Base-by-base conservation (phyloP, 2,329 filamentous ascomycete species). In the Penicillium hesseltinei region DNA sequence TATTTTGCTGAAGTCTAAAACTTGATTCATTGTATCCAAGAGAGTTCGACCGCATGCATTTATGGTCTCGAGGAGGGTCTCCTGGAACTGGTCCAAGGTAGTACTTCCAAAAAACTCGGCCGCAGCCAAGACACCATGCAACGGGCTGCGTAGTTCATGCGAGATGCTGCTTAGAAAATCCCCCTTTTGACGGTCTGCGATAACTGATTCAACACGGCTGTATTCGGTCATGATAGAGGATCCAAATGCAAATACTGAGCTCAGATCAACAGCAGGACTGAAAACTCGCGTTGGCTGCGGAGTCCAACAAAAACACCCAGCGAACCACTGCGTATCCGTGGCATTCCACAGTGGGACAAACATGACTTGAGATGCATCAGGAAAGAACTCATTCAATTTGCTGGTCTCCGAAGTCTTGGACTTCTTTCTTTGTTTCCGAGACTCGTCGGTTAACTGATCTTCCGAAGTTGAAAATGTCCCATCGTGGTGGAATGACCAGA, bases 91-190 rank as follows among this genome's bases (percentile, higher is more conserved):
- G 45, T 72, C 72, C 27, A 68, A 68, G 11, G 67, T 67, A 13
- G 77, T 79, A 8, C 79, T 77, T 9, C 73, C 70, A 4, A 83
- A 66, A 13, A 82, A 76, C 53, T 83, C 80, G 2, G 76, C 70
- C 2, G 76, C 79, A 1, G 77, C 80, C 15, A 77, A 63, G 23
- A 77, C 73, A 25, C 76, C 79, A 57, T 77, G 81, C 51, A 76
- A 67, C 43, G 73, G 81, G 40, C 64, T 75, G n/a, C 79, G 69
- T 8, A 83, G 64, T 61, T 83, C 81, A 54, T 83, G 81, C 29
- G 75, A 78, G 27, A 83, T 81, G 2, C 75, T 78, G 1, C 78
- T 77, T 31, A 83, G 77, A 50, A 84, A 82, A 13, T 81, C 78
- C 2, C 74, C 75, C 58, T 83, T 83, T 25, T 78, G 75, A 27